Evolutionary conservation across 208 protist species (phyloP).

Genomic region (Eutreptiella sp.): DNA sequence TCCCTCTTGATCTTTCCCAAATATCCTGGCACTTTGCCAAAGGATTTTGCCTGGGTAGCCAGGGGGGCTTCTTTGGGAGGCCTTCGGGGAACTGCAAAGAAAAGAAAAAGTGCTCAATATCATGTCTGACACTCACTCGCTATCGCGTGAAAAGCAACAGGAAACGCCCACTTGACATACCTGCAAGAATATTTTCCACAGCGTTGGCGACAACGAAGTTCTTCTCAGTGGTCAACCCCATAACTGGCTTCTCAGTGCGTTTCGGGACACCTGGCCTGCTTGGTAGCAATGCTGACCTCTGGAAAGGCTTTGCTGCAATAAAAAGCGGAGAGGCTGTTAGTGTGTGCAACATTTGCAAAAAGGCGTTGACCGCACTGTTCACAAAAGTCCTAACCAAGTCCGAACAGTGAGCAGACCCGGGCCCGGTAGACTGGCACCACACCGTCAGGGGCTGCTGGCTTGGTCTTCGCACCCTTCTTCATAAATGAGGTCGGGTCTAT

Average conservation of each 20-base stretch:
- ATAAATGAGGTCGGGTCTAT: slow-evolving; percentile 25
- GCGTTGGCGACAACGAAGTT: slow-evolving; percentile 85
- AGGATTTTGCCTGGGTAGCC: slow-evolving; percentile 60
- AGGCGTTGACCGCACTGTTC: neutral
- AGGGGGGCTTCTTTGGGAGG: slow-evolving; percentile 51
- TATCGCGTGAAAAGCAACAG: neutral
- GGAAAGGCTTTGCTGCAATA: neutral
- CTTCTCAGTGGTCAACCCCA: slow-evolving; percentile 82
- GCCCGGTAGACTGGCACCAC: neutral
- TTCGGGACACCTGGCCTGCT: slow-evolving; percentile 33
- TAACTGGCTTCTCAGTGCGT: slow-evolving; percentile 71
- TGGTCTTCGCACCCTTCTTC: slow-evolving; percentile 22
- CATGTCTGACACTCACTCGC: neutral
- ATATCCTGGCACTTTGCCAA: slow-evolving; percentile 73
- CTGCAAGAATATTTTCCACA: slow-evolving; percentile 74
- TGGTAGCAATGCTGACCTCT: neutral
- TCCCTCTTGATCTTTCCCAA: slow-evolving; percentile 72
- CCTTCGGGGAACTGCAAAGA: slow-evolving; percentile 64
- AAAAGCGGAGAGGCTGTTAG: neutral
- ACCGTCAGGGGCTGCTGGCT: too few relatives aligned
- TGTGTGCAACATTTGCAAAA: neutral
- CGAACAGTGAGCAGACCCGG: neutral
- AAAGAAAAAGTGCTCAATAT: too few relatives aligned
- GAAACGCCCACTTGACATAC: too few relatives aligned
- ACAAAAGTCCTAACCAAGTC: neutral